Evolutionary conservation across 2,329 filamentous ascomycete species (phyloP).

Genomic region (Colletotrichum sp.): DNA sequence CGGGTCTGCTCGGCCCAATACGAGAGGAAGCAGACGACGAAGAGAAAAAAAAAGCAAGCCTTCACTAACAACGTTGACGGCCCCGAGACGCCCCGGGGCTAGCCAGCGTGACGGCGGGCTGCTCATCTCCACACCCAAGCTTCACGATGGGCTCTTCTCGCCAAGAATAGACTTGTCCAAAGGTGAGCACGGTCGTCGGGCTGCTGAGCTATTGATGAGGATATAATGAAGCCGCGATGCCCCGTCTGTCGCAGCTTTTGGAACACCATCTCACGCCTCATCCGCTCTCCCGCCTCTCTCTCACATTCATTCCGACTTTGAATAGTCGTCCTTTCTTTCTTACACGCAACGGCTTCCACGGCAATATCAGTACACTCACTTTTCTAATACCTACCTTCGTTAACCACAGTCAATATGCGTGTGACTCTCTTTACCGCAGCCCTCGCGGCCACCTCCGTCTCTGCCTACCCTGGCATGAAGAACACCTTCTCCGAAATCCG

Average conservation of each 20-base stretch:
- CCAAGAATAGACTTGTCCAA: background rate
- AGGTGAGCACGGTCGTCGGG: background rate
- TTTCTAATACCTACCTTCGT: background rate
- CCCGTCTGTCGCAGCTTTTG: background rate
- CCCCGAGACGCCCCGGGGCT: background rate
- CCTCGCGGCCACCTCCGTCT: conserved; percentile 13
- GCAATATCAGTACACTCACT: background rate
- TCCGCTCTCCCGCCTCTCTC: background rate
- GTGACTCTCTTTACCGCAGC: conserved; percentile 12
- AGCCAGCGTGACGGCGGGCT: background rate
- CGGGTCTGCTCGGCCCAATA: background rate
- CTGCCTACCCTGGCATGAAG: conserved; percentile 23
- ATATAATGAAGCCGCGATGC: conserved; percentile 10
- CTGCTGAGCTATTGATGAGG: background rate
- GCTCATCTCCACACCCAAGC: conserved; percentile 1
- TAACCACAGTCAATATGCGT: conserved; percentile 27
- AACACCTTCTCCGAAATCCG: conserved; percentile 23
- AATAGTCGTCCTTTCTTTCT: background rate
- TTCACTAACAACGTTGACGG: conserved; percentile 1
- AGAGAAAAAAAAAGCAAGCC: background rate
- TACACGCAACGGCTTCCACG: background rate
- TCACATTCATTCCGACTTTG: background rate
- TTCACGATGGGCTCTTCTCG: background rate
- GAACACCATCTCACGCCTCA: background rate
- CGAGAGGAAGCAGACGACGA: background rate